Base-by-base conservation (phyloP, 176 grass and related monocot species). In the Oryza longistaminata region DNA sequence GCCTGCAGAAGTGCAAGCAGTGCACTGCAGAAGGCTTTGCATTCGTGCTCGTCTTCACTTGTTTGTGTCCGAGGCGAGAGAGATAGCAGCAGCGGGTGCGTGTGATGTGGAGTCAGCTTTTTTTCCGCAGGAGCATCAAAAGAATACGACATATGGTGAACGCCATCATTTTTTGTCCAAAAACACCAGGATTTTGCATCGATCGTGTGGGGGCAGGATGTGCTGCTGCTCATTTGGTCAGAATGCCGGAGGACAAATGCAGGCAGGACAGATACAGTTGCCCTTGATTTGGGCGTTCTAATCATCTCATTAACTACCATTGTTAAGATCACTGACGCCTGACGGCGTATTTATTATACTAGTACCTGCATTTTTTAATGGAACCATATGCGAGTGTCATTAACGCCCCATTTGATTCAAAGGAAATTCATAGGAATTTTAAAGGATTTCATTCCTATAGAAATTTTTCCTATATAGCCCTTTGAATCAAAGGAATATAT, bases 261-360 rank as follows among this genome's bases (percentile, higher is more conserved):
- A 62, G 58, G n/a, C 8, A 62, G 58, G 58, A 53, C 5, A 16
- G 11, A 9, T 60, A 60, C 55, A 4, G 6, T 2, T 16, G 11
- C 1, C 27, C 25, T 33, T 2, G 10, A 33, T 33, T 17, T 7
- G 27, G 11, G 58, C 35, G 75, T 39, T 9, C 76, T 79, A 79
- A 68, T 68, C 43, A 80, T 80, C 19, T 16, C 26, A 27, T 45
- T 80, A 80, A 80, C 44, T 46, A 52, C 78, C 64, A 1, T 12
- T 34, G 1, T 39, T 67, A 52, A 31, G 77, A 79, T 67, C 2
- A 6, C 2, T 5, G 33, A 2, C 0, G 0, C 3, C 2, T 5
- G 33, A 2, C 0, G 0, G 21, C 15, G 46, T 5, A 17, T 52
- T 52, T 58, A n/a, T 21, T 58, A 58, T 58, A 58, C 4, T 58